Base-by-base conservation (phyloP, 176 grass and related monocot genomes). In the Oryza longistaminata region DNA sequence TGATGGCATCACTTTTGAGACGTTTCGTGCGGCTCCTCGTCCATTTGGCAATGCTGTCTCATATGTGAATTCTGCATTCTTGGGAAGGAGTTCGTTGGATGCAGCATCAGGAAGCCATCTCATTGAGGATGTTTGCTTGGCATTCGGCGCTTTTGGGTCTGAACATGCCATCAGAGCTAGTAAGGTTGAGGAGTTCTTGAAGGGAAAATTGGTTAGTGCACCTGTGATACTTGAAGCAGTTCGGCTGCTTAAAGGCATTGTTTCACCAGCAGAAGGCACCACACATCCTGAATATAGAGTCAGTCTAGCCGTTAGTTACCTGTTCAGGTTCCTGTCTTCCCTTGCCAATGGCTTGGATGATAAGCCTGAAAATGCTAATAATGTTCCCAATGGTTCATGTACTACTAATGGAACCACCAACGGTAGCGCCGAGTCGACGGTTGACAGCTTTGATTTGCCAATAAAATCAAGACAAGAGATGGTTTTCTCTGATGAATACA, bases 1-100 rank as follows among this genome's bases (percentile, higher is more conserved):
- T 15, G 49, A 49, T 40, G 27, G 2, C 24, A 71, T 97, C 50
- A 76, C 84, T 33, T 94, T 97, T 81, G 90, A 97, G 81, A 97
- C 95, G 13, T 97, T 89, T 24, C 74, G 92, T 67, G 95, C 88
- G 26, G 70, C 95, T 22, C 84, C 95, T 37, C 88, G 95, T n/a
- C 92, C 95, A 64, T 60, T 91, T 37, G 95, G 95, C 35, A 97
- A 97, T 93, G 95, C 92, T 58, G 82, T 97, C 64, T 87, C 95
- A 48, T 97, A 91, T 88, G 42, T 89, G 33, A 97, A 97, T 70
- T 90, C 88, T 64, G 90, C 95, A 64, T 97, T 97, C 84, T 89
- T 97, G 75, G 92, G 81, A 53, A 83, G 73, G 75, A 87, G 78
- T 76, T 85, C 72, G 44, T 48, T 43, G 33, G 82, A 86, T 81